phyloP scores from a whole-genome alignment of 306 rosid genomes.

The Cucumis cinereus region DNA sequence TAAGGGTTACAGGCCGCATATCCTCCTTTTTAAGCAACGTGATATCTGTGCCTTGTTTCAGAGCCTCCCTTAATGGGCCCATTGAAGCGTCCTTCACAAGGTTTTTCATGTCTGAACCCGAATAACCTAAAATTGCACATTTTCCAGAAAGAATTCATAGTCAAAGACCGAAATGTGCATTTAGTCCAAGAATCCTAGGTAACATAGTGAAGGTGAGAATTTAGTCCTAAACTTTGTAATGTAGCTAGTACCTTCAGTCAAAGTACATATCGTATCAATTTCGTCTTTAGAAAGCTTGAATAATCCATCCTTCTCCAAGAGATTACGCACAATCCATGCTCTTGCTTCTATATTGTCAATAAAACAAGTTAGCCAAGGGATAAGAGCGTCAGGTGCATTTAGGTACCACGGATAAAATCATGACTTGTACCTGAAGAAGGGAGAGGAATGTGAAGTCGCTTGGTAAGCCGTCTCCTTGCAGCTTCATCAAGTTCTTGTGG shows the following conservation, averaged over 20 bases:
- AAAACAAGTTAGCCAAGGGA: constrained; percentile 17
- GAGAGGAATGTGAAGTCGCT: constrained; percentile 83
- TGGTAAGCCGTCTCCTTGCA: constrained; percentile 86
- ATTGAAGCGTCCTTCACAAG: constrained; percentile 86
- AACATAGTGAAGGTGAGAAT: constrained; percentile 9
- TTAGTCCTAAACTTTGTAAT: constrained; percentile 2
- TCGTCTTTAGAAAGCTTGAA: constrained; percentile 54
- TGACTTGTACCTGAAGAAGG: constrained; percentile 63
- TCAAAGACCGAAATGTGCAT: background rate
- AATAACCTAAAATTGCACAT: constrained; percentile 48
- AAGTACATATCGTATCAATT: constrained; percentile 47
- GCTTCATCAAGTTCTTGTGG: constrained; percentile 98
- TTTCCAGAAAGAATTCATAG: background rate
- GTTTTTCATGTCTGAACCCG: constrained; percentile 95
- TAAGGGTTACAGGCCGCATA: constrained; percentile 59
- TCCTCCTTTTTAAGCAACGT: constrained; percentile 58
- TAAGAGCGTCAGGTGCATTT: background rate
- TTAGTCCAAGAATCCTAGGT: constrained; percentile 8
- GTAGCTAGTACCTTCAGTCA: constrained; percentile 51
- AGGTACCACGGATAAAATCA: background rate
- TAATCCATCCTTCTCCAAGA: constrained; percentile 72
- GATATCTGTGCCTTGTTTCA: constrained; percentile 60
- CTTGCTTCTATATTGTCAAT: constrained; percentile 58
- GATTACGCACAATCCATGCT: constrained; percentile 61
- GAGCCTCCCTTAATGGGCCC: constrained; percentile 95